Evolutionary conservation across 1,284 basidiomycete species (phyloP).

Genomic region (Papiliotrema laurentii): DNA sequence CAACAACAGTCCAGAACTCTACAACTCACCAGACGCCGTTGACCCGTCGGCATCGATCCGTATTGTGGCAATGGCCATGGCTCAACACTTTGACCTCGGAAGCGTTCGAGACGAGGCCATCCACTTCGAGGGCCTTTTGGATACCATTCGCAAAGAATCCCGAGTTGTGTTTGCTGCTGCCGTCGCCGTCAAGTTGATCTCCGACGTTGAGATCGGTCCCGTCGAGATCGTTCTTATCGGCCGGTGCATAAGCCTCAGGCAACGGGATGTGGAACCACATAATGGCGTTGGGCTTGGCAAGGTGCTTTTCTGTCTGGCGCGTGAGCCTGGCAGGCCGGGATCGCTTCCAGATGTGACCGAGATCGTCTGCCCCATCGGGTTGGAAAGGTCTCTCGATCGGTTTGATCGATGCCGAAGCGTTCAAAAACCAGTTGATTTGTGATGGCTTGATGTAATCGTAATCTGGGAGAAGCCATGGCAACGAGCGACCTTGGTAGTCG

Average conservation of each 20-base stretch:
- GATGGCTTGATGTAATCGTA: constrained; percentile 72
- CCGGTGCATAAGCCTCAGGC: constrained; percentile 52
- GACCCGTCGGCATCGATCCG: constrained; percentile 80
- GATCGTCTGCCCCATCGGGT: constrained; percentile 66
- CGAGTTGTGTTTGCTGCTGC: constrained; percentile 63
- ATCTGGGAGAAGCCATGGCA: constrained; percentile 43
- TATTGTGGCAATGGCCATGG: constrained; percentile 84
- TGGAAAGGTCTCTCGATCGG: constrained; percentile 73
- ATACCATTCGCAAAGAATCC: constrained; percentile 78
- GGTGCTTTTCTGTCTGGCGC: constrained; percentile 36
- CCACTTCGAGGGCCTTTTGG: constrained; percentile 52
- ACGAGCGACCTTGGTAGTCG: constrained; percentile 59
- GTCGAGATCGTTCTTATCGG: constrained; percentile 13
- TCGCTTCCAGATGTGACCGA: constrained; percentile 58
- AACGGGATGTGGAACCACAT: constrained; percentile 96
- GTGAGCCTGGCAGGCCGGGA: constrained; percentile 56
- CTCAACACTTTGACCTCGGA: constrained; percentile 57
- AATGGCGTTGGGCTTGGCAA: constrained; percentile 84
- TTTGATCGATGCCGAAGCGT: constrained; percentile 65
- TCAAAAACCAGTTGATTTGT: constrained; percentile 83
- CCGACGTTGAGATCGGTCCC: constrained; percentile 66
- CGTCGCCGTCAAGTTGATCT: constrained; percentile 54
- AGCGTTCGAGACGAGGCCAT: constrained; percentile 48
- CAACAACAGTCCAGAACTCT: neutral
- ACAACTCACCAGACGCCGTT: constrained; percentile 67